phyloP scores from a whole-genome alignment of 345 rosid genomes.

The Theobroma cacao region DNA sequence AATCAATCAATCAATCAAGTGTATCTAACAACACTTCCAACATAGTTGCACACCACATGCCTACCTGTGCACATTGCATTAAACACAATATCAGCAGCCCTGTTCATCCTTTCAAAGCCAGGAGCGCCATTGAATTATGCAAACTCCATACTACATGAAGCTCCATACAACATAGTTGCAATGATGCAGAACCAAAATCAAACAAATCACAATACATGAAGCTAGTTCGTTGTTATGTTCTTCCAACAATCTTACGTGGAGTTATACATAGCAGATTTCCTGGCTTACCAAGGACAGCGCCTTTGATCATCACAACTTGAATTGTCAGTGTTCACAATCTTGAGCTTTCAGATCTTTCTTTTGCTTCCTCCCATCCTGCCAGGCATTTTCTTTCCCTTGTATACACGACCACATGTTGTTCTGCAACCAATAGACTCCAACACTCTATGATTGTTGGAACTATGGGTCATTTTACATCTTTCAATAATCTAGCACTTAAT shows the following conservation, averaged over 20 bases:
- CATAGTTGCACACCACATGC: too few relatives aligned
- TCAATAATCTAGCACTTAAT: constrained; percentile 82
- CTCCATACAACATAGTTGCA: neutral
- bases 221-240: constrained; percentile 85
- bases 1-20: too few relatives aligned
- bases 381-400: constrained; percentile 95
- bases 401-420: constrained; percentile 92
- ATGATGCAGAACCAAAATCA: neutral
- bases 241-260: constrained; percentile 86
- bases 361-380: constrained; percentile 94
- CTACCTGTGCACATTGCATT: too few relatives aligned
- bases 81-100: neutral
- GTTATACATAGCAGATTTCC: constrained; percentile 84
- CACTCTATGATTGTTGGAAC: constrained; percentile 87
- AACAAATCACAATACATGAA: constrained; percentile 10
- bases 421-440: constrained; percentile 96
- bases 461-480: constrained; percentile 85
- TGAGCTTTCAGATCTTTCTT: constrained; percentile 82
- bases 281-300: constrained; percentile 91
- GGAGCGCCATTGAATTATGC: too few relatives aligned
- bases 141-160: neutral
- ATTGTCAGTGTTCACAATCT: constrained; percentile 72
- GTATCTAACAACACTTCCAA: too few relatives aligned
- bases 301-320: constrained; percentile 80
- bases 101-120: too few relatives aligned